Conservation (phyloP, 2,329 filamentous ascomycete genomes). For the Dothistroma pini region DNA sequence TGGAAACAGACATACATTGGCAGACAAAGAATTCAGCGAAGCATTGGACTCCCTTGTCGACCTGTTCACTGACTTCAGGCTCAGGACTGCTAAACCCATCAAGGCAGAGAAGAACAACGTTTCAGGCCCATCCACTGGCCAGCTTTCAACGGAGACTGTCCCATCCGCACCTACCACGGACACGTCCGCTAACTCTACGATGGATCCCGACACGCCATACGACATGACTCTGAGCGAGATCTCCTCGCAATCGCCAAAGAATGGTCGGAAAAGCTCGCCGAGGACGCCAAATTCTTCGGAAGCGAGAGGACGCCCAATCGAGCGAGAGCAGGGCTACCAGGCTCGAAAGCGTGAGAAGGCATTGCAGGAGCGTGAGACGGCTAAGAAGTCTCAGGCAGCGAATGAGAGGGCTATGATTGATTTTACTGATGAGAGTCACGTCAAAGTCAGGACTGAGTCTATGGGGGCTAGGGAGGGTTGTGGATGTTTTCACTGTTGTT, state of each 20-base stretch:
- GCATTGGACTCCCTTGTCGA: neutral
- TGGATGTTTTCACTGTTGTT: neutral
- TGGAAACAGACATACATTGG: neutral
- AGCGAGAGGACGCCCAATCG: neutral
- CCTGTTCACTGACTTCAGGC: neutral
- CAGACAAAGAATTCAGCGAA: neutral
- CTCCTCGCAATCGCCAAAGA: neutral
- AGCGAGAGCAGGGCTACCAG: neutral
- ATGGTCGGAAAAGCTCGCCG: neutral
- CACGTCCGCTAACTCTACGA: neutral
- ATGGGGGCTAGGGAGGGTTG: neutral
- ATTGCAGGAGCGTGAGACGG: neutral
- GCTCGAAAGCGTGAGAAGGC: neutral
- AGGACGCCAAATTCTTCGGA: neutral
- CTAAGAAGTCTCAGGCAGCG: neutral
- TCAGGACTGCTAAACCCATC: neutral
- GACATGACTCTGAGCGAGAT: neutral
- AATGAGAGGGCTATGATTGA: neutral
- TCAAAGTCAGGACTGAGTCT: neutral
- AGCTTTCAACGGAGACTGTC: no score
- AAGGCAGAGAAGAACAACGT: neutral
- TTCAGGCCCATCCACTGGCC: neutral
- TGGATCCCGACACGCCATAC: neutral
- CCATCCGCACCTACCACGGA: neutral
- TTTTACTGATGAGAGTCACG: neutral